Evolutionary conservation across 768 basidiomycete genomes (phyloP).

Genomic region (Multifurca ochricompacta): DNA sequence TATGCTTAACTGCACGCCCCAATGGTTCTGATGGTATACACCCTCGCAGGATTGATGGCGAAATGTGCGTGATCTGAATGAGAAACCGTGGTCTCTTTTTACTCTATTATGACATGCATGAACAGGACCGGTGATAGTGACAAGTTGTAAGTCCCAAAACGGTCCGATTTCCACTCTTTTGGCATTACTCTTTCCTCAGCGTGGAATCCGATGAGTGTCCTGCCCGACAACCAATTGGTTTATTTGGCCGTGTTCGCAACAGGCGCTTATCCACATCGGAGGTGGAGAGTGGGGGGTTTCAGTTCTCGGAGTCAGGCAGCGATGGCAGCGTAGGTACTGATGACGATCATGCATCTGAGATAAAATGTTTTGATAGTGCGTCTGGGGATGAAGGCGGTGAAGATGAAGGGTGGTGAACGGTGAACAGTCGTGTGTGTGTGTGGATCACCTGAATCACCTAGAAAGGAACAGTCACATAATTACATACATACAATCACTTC

Average conservation of each 20-base stretch:
- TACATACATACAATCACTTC: neutral
- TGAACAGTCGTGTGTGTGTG: neutral
- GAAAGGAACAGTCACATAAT: constrained; percentile 2
- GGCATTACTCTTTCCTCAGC: neutral
- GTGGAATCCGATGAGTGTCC: constrained; percentile 1
- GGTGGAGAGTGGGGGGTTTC: neutral
- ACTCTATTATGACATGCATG: neutral
- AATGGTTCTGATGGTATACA: neutral
- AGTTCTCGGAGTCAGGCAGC: neutral
- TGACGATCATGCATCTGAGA: neutral
- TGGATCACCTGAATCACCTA: neutral
- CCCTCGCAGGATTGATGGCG: neutral
- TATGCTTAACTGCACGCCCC: neutral
- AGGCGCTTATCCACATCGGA: neutral
- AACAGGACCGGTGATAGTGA: neutral
- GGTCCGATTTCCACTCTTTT: neutral
- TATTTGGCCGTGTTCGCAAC: neutral
- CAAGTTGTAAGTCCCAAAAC: constrained; percentile 7
- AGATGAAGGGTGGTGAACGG: neutral
- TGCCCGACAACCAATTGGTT: constrained; percentile 4
- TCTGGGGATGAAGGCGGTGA: neutral
- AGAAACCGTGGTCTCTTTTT: neutral
- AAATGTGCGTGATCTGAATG: constrained; percentile 3
- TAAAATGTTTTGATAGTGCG: neutral
- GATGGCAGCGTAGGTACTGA: neutral